Evolutionary conservation across 257 asterid species (phyloP), one percentile per base, ranked within the genome.

Genomic region (Rhazya stricta): DNA sequence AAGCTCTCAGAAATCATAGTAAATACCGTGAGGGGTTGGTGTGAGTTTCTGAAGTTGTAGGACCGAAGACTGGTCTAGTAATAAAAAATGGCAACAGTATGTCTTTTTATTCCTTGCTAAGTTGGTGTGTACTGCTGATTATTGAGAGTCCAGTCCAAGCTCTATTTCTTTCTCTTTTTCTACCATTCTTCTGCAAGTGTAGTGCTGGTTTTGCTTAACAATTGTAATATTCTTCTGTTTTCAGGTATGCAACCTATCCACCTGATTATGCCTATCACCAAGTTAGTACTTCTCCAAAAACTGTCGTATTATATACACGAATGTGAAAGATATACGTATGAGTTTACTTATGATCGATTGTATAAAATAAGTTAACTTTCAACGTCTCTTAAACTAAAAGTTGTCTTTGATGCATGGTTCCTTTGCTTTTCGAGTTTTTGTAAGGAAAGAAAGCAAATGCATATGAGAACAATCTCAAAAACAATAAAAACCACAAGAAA

Each of bases 191-290:
- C 1, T 13, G 54, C 1, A 48, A 12, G 54, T 13, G 13, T 1
- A 48, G 15, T 48, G 54, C 4, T 39, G 43, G 43, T 39, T 50
- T 36, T 42, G n/a, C 48, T 46, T 32, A 48, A 48, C 34, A 25
- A 69, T 18, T 45, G 9, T 45, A 42, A 27, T 30, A n/a, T 72
- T 10, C 5, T 32, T 34, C 27, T 25, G 18, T 53, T 42, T 69
- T 61, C 90, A 91, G 97, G 86, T 91, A 90, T 39, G 82, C 96
- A 13, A 45, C 96, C 71, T 91, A 87, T 77, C 89, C 97, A 57
- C 83, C 87, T 41, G 96, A 87, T 68, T 91, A 90, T 79, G 88
- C 88, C 70, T 91, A 88, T 71, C 90, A 85, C 39, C 97, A 90
- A 84, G 97, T 91, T n/a, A 79, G 88, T 79, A 53, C 30, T 46